phyloP scores from a whole-genome alignment of 805 yeast genomes.

The Ogataea haglerorum region DNA sequence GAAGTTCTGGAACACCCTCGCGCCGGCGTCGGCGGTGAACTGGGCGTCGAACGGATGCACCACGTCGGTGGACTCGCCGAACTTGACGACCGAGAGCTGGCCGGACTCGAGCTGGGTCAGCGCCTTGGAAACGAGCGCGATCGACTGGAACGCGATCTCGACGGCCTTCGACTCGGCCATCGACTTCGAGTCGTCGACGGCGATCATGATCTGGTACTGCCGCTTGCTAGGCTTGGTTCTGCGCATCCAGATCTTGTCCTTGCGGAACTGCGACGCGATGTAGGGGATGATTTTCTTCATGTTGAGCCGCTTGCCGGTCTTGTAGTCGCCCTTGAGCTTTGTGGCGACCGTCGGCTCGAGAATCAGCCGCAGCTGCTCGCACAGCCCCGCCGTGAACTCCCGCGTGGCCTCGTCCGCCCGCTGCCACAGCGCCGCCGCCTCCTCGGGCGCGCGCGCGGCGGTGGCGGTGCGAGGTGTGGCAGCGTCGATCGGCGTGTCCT shows the following conservation, averaged over 20 bases:
- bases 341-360: slow-evolving; percentile 97
- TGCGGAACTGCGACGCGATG: slow-evolving; percentile 95
- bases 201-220: slow-evolving; percentile 95
- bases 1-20: slow-evolving; percentile 80
- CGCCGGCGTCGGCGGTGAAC: slow-evolving; percentile 80
- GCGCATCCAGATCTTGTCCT: slow-evolving; percentile 97
- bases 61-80: slow-evolving; percentile 79
- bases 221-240: slow-evolving; percentile 97
- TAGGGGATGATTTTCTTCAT: slow-evolving; percentile 98
- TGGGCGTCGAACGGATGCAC: slow-evolving; percentile 90
- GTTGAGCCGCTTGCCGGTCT: slow-evolving; percentile 93
- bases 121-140: slow-evolving; percentile 91
- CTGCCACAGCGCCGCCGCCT: slow-evolving; percentile 78
- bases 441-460: slow-evolving; percentile 40
- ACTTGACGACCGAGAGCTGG: slow-evolving; percentile 81
- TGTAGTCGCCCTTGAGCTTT: slow-evolving; percentile 90
- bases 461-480: slow-evolving; percentile 12
- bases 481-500: background rate
- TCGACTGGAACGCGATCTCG: slow-evolving; percentile 89
- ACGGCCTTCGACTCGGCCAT: slow-evolving; percentile 93
- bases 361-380: slow-evolving; percentile 90
- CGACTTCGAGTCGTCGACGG: slow-evolving; percentile 95
- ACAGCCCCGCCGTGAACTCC: slow-evolving; percentile 79
- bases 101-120: slow-evolving; percentile 93
- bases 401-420: slow-evolving; percentile 79